phyloP scores from a whole-genome alignment of 1,284 basidiomycete species.

The Ceratobasidium sp. region DNA sequence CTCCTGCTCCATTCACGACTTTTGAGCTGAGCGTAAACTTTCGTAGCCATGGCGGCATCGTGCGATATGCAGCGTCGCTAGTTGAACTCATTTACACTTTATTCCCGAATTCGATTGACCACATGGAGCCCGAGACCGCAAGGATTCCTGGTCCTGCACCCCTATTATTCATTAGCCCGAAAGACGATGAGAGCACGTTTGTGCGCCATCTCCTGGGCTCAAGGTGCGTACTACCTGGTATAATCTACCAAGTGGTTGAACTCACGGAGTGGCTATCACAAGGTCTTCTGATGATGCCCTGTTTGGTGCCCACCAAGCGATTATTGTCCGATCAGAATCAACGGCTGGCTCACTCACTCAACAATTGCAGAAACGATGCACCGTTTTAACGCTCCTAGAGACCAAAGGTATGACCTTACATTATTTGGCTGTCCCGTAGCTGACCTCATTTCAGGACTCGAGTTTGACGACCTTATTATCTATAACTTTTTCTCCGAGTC shows the following conservation, averaged over 20 bases:
- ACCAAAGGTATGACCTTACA: conserved; percentile 12
- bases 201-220: conserved; percentile 6
- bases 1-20: conserved; percentile 55
- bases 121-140: conserved; percentile 65
- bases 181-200: conserved; percentile 17
- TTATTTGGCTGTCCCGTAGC: too few species aligned
- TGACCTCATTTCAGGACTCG: conserved; percentile 60
- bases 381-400: conserved; percentile 58
- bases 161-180: conserved; percentile 51
- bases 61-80: conserved; percentile 72
- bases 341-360: conserved; percentile 58
- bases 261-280: conserved; percentile 51
- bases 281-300: conserved; percentile 70
- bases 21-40: conserved; percentile 76
- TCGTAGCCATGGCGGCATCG: conserved; percentile 75
- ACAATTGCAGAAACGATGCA: conserved; percentile 71
- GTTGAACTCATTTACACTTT: conserved; percentile 70
- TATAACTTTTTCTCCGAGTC: conserved; percentile 80
- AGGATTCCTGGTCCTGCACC: conserved; percentile 51
- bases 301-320: conserved; percentile 61
- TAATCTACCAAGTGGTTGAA: too few species aligned
- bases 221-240: not conserved
- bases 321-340: conserved; percentile 65
- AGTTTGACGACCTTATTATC: conserved; percentile 77
- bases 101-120: conserved; percentile 75